Base-by-base conservation (phyloP, 345 rosid genomes). In the Balakata baccata region DNA sequence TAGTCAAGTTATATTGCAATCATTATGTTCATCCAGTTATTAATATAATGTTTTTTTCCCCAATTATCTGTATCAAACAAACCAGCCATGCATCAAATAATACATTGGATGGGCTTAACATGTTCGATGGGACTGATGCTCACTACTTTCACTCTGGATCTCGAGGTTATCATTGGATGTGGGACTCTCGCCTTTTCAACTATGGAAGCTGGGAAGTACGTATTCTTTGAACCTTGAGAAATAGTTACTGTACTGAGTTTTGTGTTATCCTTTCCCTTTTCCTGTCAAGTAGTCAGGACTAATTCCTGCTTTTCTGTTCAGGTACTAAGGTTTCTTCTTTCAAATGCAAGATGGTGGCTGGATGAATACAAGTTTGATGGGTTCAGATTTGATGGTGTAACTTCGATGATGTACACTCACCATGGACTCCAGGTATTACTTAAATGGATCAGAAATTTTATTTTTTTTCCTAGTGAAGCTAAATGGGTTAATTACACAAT, bases 261-360 rank as follows among this genome's bases (percentile, higher is more conserved):
- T 69, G 3, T 70, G 52, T 47, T 61, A 6, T 49, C 76, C 56
- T 75, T 58, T 17, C 49, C 54, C 47, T 60, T 73, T 37, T 71
- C 64, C 72, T 75, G 57, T 66, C 61, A 51, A n/a, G 74, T 74
- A 62, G 43, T 68, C 22, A 22, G 54, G 23, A 37, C 71, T 72
- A 41, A 60, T 59, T 37, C 59, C 62, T 79, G 67, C 47, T 73
- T 43, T 22, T 71, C 58, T 49, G 71, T 81, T 61, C 69, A 94
- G 98, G 98, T 94, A 56, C 72, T 92, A 18, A 80, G 98, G 79
- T 92, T 77, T 86, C 97, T 92, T 70, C 87, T 92, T 62, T 94
- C 98, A 47, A 94, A 94, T 81, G 98, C 98, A 51, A 87, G 98
- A 81, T 94, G 98, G 98, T 94, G 98, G 98, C 84, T 94, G 60